Conservation (phyloP, 805 yeast species). For the Kregervanrija pseudodelftensis region DNA sequence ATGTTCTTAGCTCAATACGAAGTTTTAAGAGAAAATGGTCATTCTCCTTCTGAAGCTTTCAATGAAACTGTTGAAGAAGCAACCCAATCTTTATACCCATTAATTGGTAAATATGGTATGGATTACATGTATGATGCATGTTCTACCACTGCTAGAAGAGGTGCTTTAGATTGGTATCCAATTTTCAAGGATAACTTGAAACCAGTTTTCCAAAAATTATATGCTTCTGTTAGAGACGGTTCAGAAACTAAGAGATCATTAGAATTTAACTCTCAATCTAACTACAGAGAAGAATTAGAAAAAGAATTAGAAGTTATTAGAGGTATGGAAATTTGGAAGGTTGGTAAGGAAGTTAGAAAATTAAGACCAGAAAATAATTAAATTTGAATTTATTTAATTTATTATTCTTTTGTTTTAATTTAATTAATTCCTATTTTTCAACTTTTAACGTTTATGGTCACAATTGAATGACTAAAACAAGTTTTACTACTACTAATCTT, state of each 20-base stretch:
- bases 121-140: constrained; percentile 99
- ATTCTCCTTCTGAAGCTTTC: constrained; percentile 99
- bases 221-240: constrained; percentile 93
- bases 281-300: constrained; percentile 96
- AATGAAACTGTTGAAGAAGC: constrained; percentile 99
- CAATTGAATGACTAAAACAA: too few species aligned
- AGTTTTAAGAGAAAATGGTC: constrained; percentile 99
- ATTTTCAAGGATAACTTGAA: constrained; percentile 96
- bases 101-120: constrained; percentile 99
- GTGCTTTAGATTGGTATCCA: constrained; percentile 99
- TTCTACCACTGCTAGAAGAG: constrained; percentile 99
- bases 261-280: constrained; percentile 96
- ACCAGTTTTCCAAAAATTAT: constrained; percentile 96
- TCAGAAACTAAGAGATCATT: constrained; percentile 96
- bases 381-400: constrained; percentile 10
- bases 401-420: neutral
- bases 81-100: constrained; percentile 98
- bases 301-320: constrained; percentile 89
- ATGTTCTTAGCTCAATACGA: constrained; percentile 99
- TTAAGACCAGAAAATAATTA: constrained; percentile 98
- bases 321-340: constrained; percentile 98
- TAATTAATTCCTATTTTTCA: neutral
- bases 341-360: constrained; percentile 99
- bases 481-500: neutral
- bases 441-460: constrained; percentile 3